phyloP scores from a whole-genome alignment of 352 stramenopile genomes.

The Globisporangium echinulatum region DNA sequence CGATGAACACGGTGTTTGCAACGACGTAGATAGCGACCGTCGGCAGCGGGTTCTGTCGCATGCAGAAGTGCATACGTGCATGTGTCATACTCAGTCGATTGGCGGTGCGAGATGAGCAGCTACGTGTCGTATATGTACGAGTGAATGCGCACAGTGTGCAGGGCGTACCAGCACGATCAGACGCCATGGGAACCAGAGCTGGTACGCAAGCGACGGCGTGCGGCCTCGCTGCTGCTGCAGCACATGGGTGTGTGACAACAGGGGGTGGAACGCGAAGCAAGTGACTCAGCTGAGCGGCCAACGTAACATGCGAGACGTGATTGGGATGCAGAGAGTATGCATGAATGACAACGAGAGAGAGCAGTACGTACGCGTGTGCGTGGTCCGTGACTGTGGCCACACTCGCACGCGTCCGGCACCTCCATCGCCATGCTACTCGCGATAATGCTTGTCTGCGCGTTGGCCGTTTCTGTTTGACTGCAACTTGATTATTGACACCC shows the following conservation, averaged over 20 bases:
- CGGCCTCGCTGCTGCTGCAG: background rate
- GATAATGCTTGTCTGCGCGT: no score
- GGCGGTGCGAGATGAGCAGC: no score
- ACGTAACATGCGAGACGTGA: background rate
- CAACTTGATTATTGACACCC: no score
- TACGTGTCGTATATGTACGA: background rate
- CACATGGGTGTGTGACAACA: background rate
- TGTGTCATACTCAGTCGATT: no score
- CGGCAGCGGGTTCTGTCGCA: conserved; percentile 46
- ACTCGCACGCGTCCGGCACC: conserved; percentile 17
- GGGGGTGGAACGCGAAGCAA: background rate
- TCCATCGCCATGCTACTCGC: conserved; percentile 1
- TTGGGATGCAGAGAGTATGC: background rate
- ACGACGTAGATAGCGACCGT: conserved; percentile 44
- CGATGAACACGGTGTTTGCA: conserved; percentile 55
- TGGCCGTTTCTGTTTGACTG: no score
- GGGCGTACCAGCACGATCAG: conserved; percentile 42
- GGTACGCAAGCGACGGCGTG: conserved; percentile 34
- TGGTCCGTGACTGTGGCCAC: conserved; percentile 24
- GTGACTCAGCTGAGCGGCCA: background rate
- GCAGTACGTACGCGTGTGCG: background rate
- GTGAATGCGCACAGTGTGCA: no score
- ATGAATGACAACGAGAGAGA: background rate
- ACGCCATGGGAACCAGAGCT: conserved; percentile 72
- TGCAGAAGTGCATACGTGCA: no score